Evolutionary conservation across 2,329 filamentous ascomycete genomes (phyloP), one percentile per base, ranked within the genome.

Genomic region (Ascochyta lentis): DNA sequence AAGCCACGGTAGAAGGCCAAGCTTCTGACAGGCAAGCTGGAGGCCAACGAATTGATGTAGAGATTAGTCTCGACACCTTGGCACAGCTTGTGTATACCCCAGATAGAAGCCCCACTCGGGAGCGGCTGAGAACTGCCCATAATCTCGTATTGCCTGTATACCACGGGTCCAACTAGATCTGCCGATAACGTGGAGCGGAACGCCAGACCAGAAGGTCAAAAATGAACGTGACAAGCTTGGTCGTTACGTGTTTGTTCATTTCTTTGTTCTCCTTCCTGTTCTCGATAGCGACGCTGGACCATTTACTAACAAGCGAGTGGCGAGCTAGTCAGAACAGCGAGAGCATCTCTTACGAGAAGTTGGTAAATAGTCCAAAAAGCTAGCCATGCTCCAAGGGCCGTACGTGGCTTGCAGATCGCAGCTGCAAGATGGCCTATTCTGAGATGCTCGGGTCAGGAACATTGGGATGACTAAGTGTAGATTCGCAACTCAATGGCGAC

Each of bases 121-220:
- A 59, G 50, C 52, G 57, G 61, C 54, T 52, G 58, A 57, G 44
- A 39, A 35, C 34, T 38, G 50, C 49, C 47, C 47, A 57, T 42
- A 3, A 43, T 31, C 34, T 46, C 34, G 39, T 45, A 44, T 34
- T 46, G 42, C 39, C 16, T 23, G 40, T 50, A 16, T 31, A 47
- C 29, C 46, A 49, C 16, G 44, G 46, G 33, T 29, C 38, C 19
- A 33, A n/a, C 27, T 16, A 27, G 3, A 35, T 22, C 15, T 58
- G 49, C 38, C 41, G 33, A 38, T 4, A 47, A 35, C 35, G 23
- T 55, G 46, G 29, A 46, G 27, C 37, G 39, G 37, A 10, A 9
- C 19, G 22, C n/a, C 39, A 22, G 9, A 22, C 7, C 9, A 23
- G 8, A 29, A 22, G 31, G 38, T 29, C 19, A 22, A 42, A 10